Evolutionary conservation across 202 grass and related monocot genomes (phyloP).

Genomic region (Carex arenaria): DNA sequence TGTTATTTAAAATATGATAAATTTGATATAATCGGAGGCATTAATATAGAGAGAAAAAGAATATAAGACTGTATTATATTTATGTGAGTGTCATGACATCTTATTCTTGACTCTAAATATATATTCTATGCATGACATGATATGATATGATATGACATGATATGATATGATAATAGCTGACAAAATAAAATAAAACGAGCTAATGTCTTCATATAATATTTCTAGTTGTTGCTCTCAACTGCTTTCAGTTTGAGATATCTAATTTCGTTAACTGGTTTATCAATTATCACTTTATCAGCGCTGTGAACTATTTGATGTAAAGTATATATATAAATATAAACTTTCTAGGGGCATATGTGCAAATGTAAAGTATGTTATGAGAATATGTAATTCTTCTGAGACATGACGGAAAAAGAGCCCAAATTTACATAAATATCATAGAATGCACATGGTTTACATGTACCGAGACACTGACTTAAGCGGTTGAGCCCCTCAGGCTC

Average conservation of each 20-base stretch:
- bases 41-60: neutral
- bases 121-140: neutral
- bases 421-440: too few species aligned
- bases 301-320: neutral
- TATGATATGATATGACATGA: too few species aligned
- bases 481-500: neutral
- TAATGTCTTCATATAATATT: neutral
- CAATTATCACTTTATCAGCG: neutral
- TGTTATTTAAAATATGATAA: neutral
- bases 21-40: neutral
- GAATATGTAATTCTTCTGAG: neutral
- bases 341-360: neutral
- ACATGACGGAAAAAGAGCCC: neutral
- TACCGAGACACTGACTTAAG: neutral
- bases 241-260: neutral
- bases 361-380: neutral
- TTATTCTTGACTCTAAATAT: neutral
- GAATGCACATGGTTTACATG: neutral
- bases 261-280: neutral
- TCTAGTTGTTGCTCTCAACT: neutral
- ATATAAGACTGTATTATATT: neutral
- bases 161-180: neutral
- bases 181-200: neutral
- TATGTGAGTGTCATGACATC: neutral
- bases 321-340: neutral